Percentiles rank a stretch among this genome's conserved stretches.
These are phyloP conservation scores for Cladophialophora chaetospira DNA, from an alignment of 2,329 filamentous ascomycete species.

Conservation along the genomic window DNA sequence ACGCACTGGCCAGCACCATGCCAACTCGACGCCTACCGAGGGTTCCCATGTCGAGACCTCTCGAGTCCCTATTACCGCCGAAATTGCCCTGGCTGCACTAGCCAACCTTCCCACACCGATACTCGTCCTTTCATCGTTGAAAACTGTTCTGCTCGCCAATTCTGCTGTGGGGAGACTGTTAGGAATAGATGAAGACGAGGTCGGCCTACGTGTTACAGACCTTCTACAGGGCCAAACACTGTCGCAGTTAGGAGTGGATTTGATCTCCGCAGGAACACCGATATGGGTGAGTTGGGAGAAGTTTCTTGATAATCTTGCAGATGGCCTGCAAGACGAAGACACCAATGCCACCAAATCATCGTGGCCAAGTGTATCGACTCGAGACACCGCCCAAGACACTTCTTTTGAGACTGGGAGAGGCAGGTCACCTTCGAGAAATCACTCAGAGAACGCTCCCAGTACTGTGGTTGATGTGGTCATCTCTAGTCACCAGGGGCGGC, in stretches of 20 bases:
- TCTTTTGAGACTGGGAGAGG: slow-evolving; percentile 11
- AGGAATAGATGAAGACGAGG: slow-evolving; percentile 51
- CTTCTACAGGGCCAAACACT: slow-evolving; percentile 66
- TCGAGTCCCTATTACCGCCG: slow-evolving; percentile 25
- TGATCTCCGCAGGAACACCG: slow-evolving; percentile 66
- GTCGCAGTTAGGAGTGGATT: slow-evolving; percentile 70
- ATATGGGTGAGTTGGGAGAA: slow-evolving; percentile 54
- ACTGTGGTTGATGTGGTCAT: slow-evolving; percentile 68
- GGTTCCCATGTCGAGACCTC: slow-evolving; percentile 27
- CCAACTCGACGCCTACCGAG: not conserved
- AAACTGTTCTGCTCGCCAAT: slow-evolving; percentile 73
- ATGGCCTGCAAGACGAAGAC: slow-evolving; percentile 20
- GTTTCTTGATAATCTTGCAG: slow-evolving; percentile 57
- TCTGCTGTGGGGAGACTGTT: slow-evolving; percentile 73
- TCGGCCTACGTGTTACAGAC: slow-evolving; percentile 53
- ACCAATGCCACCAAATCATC: too few relatives aligned
- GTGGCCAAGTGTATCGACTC: too few relatives aligned
- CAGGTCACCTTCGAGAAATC: slow-evolving; percentile 24
- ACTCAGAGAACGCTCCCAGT: slow-evolving; percentile 54
- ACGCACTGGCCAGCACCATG: not conserved
- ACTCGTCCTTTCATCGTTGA: slow-evolving; percentile 67
- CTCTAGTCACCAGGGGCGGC: slow-evolving; percentile 46
- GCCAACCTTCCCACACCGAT: slow-evolving; percentile 74
- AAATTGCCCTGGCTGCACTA: slow-evolving; percentile 64
- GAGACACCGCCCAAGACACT: too few relatives aligned